phyloP scores from a whole-genome alignment of 225 moss, liverwort and hornwort genomes.

The Takakia lepidozioides region DNA sequence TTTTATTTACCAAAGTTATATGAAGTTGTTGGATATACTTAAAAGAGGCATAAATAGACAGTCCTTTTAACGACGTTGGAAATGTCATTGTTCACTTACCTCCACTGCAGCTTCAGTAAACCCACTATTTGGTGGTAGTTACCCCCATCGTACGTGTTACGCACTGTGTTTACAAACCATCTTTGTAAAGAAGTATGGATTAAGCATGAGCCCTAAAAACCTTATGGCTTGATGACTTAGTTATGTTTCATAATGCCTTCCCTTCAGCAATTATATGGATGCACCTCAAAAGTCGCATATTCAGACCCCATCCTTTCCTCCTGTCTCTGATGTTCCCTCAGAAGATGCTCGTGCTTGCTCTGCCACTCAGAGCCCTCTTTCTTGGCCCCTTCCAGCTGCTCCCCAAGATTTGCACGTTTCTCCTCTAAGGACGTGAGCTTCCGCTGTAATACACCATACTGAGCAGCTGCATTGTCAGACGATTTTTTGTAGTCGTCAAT shows the following conservation, averaged over 20 bases:
- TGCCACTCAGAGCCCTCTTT: constrained; percentile 56
- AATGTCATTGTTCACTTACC: no score
- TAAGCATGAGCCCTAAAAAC: background rate
- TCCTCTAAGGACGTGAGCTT: constrained; percentile 66
- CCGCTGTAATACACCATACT: constrained; percentile 52
- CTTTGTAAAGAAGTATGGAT: no score
- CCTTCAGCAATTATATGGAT: background rate
- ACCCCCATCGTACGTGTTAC: no score
- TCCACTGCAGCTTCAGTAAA: no score
- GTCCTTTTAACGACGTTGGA: no score
- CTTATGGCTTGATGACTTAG: background rate
- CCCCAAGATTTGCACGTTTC: constrained; percentile 18
- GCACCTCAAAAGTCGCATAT: constrained; percentile 47
- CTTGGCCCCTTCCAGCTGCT: constrained; percentile 49
- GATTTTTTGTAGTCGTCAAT: constrained; percentile 54
- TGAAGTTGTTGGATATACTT: no score
- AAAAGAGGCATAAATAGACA: no score
- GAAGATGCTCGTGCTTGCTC: constrained; percentile 51
- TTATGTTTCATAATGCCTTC: background rate
- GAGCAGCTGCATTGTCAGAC: constrained; percentile 45
- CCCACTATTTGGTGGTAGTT: no score
- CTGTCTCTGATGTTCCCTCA: constrained; percentile 28
- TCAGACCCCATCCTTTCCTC: constrained; percentile 54
- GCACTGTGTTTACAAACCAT: no score
- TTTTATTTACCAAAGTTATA: no score